Evolutionary conservation across 2,329 filamentous ascomycete genomes (phyloP).

Genomic region (Colletotrichum sp.): DNA sequence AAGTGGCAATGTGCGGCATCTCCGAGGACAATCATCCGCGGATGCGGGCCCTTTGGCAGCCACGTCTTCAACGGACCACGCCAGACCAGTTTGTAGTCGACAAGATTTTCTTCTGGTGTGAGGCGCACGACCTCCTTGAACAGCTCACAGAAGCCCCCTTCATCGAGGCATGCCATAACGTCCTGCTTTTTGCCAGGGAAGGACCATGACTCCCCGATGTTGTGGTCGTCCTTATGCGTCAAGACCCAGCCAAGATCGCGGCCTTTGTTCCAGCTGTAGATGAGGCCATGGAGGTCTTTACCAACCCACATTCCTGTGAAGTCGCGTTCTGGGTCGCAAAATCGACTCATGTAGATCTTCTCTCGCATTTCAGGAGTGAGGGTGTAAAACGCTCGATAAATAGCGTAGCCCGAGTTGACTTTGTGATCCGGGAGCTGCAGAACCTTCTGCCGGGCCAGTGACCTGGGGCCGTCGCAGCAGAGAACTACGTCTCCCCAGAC

Average conservation of each 20-base stretch:
- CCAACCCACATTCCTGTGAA: not conserved
- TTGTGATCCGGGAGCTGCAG: not conserved
- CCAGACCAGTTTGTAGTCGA: not conserved
- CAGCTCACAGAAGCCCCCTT: not conserved
- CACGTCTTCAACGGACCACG: not conserved
- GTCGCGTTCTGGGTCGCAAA: not conserved
- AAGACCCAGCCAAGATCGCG: not conserved
- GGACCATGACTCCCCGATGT: not conserved
- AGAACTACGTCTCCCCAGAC: not conserved
- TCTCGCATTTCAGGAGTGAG: not conserved
- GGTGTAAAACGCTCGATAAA: not conserved
- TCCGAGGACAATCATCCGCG: not conserved
- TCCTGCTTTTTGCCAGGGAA: not conserved
- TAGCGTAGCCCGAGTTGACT: not conserved
- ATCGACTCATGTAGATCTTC: not conserved
- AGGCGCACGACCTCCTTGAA: not conserved
- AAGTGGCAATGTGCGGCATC: not conserved
- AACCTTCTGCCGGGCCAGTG: not conserved
- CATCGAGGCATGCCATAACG: not conserved
- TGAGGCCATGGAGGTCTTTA: not conserved
- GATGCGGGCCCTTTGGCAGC: not conserved
- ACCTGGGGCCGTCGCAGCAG: not conserved
- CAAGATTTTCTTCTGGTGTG: not conserved
- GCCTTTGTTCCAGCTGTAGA: not conserved
- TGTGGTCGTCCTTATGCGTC: not conserved